Base-by-base conservation (phyloP, 441 rosid genomes). In the Aquilaria agallochum region DNA sequence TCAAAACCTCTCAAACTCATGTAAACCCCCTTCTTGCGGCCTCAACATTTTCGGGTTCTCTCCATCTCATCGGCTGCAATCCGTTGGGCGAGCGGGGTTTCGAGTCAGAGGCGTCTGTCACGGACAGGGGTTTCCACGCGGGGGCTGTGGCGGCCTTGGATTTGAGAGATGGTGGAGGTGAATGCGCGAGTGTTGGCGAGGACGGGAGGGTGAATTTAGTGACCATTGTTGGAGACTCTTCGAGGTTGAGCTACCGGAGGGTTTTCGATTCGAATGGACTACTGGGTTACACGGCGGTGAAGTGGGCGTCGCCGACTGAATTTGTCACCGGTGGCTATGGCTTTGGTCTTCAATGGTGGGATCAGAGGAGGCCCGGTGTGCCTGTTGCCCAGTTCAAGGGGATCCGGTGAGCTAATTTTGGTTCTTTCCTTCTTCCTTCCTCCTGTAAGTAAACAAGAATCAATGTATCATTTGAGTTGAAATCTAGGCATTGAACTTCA, bases 181-280 rank as follows among this genome's bases (percentile, higher is more conserved):
- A 81, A 20, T 84, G 88, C 59, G 90, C 90, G 53, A 78, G 70
- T 36, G 96, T 90, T 48, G 98, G 97, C 7, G 96, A 86, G 20
- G 98, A 93, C 66, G 98, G 97, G 71, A 88, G 86, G 72, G 86
- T 93, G 64, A 93, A 86, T 81, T 75, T 93, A 76, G 95, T 87
- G 64, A 82, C 66, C 61, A 31, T 84, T 56, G 78, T 67, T 54
- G 76, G 66, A 53, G 76, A 69, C 31, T 52, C 54, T 64, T 64
- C 67, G 47, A 64, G 56, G 5, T 68, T 78, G 50, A 77, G 62
- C n/a, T 72, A 52, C 64, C 75, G 72, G 55, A 83, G 78, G 76
- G 80, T 90, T 54, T 82, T 78, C 57, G 92, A 93, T 49, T 85
- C 85, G 59, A 81, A 81, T 52, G 97, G 98, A 7, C 66, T 90